Evolutionary conservation across 2,329 filamentous ascomycete species (phyloP), one percentile per base, ranked within the genome.

Genomic region (Aspergillus sp.): DNA sequence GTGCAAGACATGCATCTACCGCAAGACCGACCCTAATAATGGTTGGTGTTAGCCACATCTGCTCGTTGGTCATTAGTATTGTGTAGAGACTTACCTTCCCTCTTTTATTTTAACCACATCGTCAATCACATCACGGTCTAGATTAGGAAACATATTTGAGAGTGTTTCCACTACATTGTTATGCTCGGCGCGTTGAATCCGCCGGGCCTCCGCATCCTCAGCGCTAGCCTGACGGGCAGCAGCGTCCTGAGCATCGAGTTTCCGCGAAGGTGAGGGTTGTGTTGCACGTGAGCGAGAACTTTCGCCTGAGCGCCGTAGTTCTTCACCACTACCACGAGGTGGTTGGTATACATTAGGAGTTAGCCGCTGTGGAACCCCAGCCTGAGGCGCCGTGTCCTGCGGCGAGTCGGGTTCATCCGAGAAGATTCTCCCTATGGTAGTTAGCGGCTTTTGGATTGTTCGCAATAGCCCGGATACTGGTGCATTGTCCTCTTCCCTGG

Each of bases 41-140:
- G 38, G 41, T 67, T 49, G 68, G 34, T 62, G 54, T 49, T 18
- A 41, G 32, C 45, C 36, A 2, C 44, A 13, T 34, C 4, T 32
- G 18, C 18, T 2, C 13, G 38, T 17, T 30, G n/a, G 20, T 20
- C 12, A 39, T 17, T 30, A n/a, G 30, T 15, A 24, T 20, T 20
- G 54, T 15, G 43, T 53, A 32, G 13, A 18, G 12, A 51, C 89
- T 78, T 74, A 93, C 91, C 91, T 86, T 71, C 95, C 96, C 75
- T 97, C 89, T 77, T 99, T 97, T 78, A 96, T 86, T 72, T 93
- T 87, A 24, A 99, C 95, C 41, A 99, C 95, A 77, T 99, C 95
- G 68, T 93, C 93, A 70, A 99, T 98, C 38, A 99, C 84, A 48
- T 99, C 96, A 68, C 87, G 86, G 73, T 99, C 95, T 50, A 99